A percentile compares a stretch with the other conserved stretches of the same genome.
Conservation (phyloP, 805 yeast species). For the Candida insectalens region DNA sequence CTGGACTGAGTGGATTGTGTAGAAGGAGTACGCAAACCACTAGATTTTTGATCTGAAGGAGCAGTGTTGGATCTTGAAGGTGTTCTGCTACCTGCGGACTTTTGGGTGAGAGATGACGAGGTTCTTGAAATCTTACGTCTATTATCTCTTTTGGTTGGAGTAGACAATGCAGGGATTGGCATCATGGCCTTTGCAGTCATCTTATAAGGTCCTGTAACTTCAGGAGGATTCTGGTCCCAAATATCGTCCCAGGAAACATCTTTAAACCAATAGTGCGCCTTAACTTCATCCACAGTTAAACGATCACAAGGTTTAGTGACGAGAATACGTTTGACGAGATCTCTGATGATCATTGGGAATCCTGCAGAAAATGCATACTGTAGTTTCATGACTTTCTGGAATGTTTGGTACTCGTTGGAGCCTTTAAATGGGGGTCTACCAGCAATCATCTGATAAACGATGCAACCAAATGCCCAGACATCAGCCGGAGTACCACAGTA, state of each 20-base stretch:
- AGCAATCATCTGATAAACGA: constrained; percentile 52
- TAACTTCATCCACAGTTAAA: constrained; percentile 44
- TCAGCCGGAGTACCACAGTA: constrained; percentile 55
- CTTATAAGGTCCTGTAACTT: constrained; percentile 63
- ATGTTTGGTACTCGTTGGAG: constrained; percentile 70
- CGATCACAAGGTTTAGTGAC: constrained; percentile 58
- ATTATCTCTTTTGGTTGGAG: neutral
- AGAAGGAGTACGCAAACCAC: neutral
- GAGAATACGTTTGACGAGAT: constrained; percentile 60
- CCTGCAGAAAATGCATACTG: constrained; percentile 83
- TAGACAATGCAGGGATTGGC: constrained; percentile 47
- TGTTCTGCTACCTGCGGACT: too few species aligned
- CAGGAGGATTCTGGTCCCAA: constrained; percentile 49
- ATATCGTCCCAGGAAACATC: constrained; percentile 48
- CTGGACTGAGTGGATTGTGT: neutral
- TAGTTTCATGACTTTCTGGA: constrained; percentile 70
- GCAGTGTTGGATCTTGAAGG: neutral
- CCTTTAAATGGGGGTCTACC: constrained; percentile 78
- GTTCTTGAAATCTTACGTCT: neutral
- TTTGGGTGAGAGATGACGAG: neutral
- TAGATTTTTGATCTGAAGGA: neutral
- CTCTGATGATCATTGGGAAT: constrained; percentile 64
- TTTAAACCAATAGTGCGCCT: constrained; percentile 55
- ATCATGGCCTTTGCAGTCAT: constrained; percentile 73
- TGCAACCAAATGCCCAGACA: constrained; percentile 55